Percentiles rank a stretch among this genome's conserved stretches.
Conservation (phyloP, 768 basidiomycete genomes). For the Boletus speciosus region DNA sequence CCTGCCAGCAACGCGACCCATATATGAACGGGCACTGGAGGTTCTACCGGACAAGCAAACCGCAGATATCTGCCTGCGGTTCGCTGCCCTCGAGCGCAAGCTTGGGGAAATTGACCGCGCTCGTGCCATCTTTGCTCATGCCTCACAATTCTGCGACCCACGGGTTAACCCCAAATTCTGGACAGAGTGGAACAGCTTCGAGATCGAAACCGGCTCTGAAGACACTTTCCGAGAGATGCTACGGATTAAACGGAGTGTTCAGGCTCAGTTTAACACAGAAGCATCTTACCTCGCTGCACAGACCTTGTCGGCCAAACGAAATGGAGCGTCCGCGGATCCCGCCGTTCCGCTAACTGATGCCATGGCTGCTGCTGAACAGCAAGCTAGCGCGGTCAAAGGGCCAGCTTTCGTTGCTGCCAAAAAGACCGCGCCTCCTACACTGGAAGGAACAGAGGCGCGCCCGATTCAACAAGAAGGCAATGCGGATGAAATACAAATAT, state of each 20-base stretch:
- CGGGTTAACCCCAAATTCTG: slow-evolving; percentile 90
- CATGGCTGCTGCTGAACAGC: slow-evolving; percentile 82
- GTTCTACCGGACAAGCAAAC: slow-evolving; percentile 90
- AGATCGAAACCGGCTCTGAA: slow-evolving; percentile 97
- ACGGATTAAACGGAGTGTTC: slow-evolving; percentile 95
- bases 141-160: slow-evolving; percentile 98
- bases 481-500: slow-evolving; percentile 84
- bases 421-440: slow-evolving; percentile 41
- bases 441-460: slow-evolving; percentile 38
- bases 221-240: slow-evolving; percentile 97
- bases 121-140: slow-evolving; percentile 93
- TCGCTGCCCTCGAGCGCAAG: slow-evolving; percentile 93
- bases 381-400: slow-evolving; percentile 52
- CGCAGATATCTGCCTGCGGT: slow-evolving; percentile 96
- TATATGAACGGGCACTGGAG: slow-evolving; percentile 94
- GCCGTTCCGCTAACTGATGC: slow-evolving; percentile 55
- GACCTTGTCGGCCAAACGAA: slow-evolving; percentile 68
- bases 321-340: slow-evolving; percentile 44
- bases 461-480: slow-evolving; percentile 41
- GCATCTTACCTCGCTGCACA: slow-evolving; percentile 91
- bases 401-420: slow-evolving; percentile 79
- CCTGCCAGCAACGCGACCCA: slow-evolving; percentile 90
- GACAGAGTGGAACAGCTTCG: slow-evolving; percentile 96
- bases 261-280: slow-evolving; percentile 98
- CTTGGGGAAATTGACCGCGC: slow-evolving; percentile 98